Base-by-base conservation (phyloP, 345 rosid genomes). In the Gossypioides kirkii region DNA sequence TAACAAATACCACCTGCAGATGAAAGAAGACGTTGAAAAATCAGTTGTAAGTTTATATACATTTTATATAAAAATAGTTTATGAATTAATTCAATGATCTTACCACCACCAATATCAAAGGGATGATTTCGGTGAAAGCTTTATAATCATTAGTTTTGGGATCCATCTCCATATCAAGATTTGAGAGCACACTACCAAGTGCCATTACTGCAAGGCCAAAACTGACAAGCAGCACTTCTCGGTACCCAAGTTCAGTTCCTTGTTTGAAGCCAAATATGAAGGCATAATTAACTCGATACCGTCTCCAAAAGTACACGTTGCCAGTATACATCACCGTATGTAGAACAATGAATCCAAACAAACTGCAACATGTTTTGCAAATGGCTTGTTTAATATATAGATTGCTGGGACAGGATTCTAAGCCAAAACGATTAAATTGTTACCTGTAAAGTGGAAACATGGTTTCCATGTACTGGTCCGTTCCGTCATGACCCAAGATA, bases 361-460 rank as follows among this genome's bases (percentile, higher is more conserved):
- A 74, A 38, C 87, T 83, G 85, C 77, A 78, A 62, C 17, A 58
- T n/a, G 23, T 58, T 25, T 25, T 13, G 13, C 67, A 69, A 59
- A 17, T 5, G 28, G 4, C 38, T 54, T 74, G 58, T 77, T 45
- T 77, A 73, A 9, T 38, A 46, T 23, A 17, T 26, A 32, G 61
- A 54, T 9, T 20, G 26, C 59, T 18, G 59, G 59, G 26, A 53
- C 58, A n/a, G 61, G 61, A 25, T 58, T 23, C 32, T 3, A 55
- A 61, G 54, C 12, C 13, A 38, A 32, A 64, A 55, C 28, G 56
- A 53, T 53, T 53, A 18, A 9, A 22, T 56, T 10, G 38, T 42
- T 74, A 82, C 87, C 86, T 84, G 73, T 87, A 83, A 28, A 81
- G 83, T 20, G 90, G 87, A 60, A 84, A 87, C 80, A 84, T 53